These are phyloP conservation scores for Discostella stelligeroides DNA, from an alignment of 108 stramenopile species.

Conservation along the genomic window DNA sequence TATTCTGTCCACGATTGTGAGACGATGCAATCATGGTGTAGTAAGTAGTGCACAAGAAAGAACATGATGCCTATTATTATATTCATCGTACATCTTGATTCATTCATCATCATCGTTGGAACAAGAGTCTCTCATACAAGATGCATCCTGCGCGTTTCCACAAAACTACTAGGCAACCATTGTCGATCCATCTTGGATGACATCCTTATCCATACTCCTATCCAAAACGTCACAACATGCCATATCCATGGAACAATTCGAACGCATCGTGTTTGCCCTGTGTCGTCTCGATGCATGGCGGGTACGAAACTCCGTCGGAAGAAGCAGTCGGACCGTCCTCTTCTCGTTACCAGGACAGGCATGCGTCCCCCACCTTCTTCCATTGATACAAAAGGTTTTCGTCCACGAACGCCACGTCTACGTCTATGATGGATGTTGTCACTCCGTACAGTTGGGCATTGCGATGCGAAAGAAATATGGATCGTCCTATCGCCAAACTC, in stretches of 20 bases:
- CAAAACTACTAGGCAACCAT: no score
- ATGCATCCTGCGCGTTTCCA: no score
- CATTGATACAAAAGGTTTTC: constrained; percentile 71
- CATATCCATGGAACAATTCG: constrained; percentile 44
- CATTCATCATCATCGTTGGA: constrained; percentile 16
- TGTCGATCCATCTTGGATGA: constrained; percentile 76
- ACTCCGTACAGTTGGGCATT: constrained; percentile 53
- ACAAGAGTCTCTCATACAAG: constrained; percentile 16
- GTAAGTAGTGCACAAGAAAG: no score
- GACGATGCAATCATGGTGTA: constrained; percentile 37
- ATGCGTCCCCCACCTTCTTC: constrained; percentile 57
- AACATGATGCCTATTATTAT: no score
- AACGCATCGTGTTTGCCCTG: constrained; percentile 72
- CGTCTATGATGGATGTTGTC: constrained; percentile 72
- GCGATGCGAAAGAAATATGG: constrained; percentile 28
- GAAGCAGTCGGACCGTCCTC: constrained; percentile 57
- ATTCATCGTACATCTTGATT: neutral
- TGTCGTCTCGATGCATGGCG: constrained; percentile 79
- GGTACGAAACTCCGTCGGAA: constrained; percentile 49
- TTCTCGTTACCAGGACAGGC: constrained; percentile 76
- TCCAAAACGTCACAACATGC: constrained; percentile 41
- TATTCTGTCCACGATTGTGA: constrained; percentile 29
- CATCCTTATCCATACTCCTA: constrained; percentile 54
- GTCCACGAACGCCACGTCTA: constrained; percentile 85
- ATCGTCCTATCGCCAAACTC: constrained; percentile 46